Percentiles rank a stretch among this genome's conserved stretches.
Evolutionary conservation across 164 flowering plant species (phyloP).

Genomic region (Chloranthus sessilifolius): DNA sequence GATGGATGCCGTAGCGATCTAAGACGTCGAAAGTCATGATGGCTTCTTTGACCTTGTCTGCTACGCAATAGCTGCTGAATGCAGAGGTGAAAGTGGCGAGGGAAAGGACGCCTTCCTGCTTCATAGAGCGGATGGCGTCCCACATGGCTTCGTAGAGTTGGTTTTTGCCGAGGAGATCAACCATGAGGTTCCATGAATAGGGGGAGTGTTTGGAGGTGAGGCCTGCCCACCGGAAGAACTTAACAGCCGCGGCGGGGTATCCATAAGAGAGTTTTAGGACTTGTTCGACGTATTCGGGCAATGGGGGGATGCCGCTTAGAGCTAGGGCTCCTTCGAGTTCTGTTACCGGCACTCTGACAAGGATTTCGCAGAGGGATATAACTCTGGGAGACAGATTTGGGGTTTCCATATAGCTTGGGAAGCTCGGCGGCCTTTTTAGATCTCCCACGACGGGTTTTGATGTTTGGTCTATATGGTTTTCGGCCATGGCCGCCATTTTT

Average conservation of each 20-base stretch:
- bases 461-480: conserved; percentile 3
- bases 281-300: conserved; percentile 36
- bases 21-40: conserved; percentile 66
- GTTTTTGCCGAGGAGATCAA: conserved; percentile 73
- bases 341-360: conserved; percentile 23
- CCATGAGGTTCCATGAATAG: conserved; percentile 67
- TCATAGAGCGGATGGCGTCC: conserved; percentile 83
- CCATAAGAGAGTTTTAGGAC: conserved; percentile 50
- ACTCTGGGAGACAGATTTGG: conserved; percentile 26
- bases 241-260: conserved; percentile 44
- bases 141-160: conserved; percentile 65
- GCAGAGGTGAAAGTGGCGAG: conserved; percentile 54
- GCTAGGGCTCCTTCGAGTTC: conserved; percentile 42
- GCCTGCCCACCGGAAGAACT: conserved; percentile 74
- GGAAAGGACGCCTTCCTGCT: conserved; percentile 42
- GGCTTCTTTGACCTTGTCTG: conserved; percentile 49
- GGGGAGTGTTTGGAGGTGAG: conserved; percentile 26
- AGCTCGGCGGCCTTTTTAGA: conserved; percentile 6
- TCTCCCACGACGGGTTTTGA: too few relatives aligned
- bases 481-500: conserved; percentile 5
- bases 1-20: conserved; percentile 55
- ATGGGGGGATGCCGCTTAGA: conserved; percentile 29
- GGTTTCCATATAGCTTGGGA: conserved; percentile 13
- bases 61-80: conserved; percentile 62
- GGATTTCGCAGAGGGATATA: conserved; percentile 30